Evolutionary conservation across 306 rosid genomes (phyloP), one percentile per base, ranked within the genome.

Genomic region (Geum urbanum): DNA sequence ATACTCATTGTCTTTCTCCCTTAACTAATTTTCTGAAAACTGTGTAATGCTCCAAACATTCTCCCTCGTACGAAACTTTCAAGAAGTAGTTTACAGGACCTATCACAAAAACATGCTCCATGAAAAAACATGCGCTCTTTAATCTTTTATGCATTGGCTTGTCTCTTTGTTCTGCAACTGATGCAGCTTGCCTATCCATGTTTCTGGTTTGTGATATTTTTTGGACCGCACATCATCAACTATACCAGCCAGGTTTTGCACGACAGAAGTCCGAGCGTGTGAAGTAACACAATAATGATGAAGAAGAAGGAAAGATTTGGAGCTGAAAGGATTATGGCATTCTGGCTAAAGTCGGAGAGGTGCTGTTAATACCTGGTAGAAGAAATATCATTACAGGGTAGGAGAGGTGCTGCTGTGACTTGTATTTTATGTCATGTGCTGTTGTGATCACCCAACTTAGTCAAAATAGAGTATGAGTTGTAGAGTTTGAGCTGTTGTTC

Each of bases 241-340:
- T 74, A 69, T 63, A 74, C 67, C 52, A 94, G 99, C 99, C 97
- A 7, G 96, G 97, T 67, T 94, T 91, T 75, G 86, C 98, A 80
- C 88, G 98, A 70, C 94, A 85, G 76, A 83, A 87, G 74, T 80
- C 86, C 58, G 80, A 85, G 77, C 69, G 67, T 69, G 75, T 78
- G 66, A 83, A 82, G 81, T 79, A 74, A 67, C 80, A 66, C 27
- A 19, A 47, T 71, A 46, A 72, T 68, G 58, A 43, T 40, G 67
- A 66, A 69, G 65, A 56, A 32, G 78, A 78, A 66, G 50, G 43
- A 12, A 24, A 57, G 41, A 45, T 67, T 47, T 46, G 47, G 48
- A 53, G 24, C 15, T 53, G 62, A 43, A 72, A 15, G 50, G 73
- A 59, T 22, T 52, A 12, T 35, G 61, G 19, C 49, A 50, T 18